Conservation (phyloP, 1,139 yeast genomes). For the Kodamaea sp. region DNA sequence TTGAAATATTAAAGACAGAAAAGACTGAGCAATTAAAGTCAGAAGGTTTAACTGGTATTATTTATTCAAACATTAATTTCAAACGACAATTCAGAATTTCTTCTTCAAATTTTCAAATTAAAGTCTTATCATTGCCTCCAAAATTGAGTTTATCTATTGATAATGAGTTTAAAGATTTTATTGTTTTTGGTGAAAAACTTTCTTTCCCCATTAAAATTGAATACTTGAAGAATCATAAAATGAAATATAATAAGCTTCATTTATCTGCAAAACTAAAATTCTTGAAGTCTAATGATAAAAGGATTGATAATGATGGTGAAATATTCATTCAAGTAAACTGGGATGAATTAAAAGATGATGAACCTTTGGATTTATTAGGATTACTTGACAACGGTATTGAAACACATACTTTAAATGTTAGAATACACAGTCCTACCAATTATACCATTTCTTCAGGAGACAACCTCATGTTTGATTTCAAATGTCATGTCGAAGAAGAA, state of each 20-base stretch:
- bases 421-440: slow-evolving; percentile 23
- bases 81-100: slow-evolving; percentile 2
- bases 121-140: slow-evolving; percentile 8
- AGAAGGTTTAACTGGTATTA: slow-evolving; percentile 1
- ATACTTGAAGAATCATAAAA: slow-evolving; percentile 16
- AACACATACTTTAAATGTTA: slow-evolving; percentile 19
- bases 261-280: slow-evolving; percentile 23
- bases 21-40: slow-evolving; percentile 1
- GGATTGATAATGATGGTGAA: slow-evolving; percentile 12
- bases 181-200: slow-evolving; percentile 31
- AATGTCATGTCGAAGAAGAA: slow-evolving; percentile 23
- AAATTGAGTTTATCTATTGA: slow-evolving; percentile 6
- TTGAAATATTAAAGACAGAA: slow-evolving; percentile 1
- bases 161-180: slow-evolving; percentile 4
- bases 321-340: slow-evolving; percentile 30
- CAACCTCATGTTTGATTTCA: slow-evolving; percentile 21
- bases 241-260: slow-evolving; percentile 20
- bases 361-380: slow-evolving; percentile 25
- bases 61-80: background rate
- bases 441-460: slow-evolving; percentile 9
- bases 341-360: slow-evolving; percentile 43
- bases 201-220: slow-evolving; percentile 20
- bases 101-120: slow-evolving; percentile 3
- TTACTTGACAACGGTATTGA: slow-evolving; percentile 13
- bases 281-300: slow-evolving; percentile 13